Evolutionary conservation across 164 flowering plant species (phyloP), one percentile per base, ranked within the genome.

Genomic region (Berberis vulgaris): DNA sequence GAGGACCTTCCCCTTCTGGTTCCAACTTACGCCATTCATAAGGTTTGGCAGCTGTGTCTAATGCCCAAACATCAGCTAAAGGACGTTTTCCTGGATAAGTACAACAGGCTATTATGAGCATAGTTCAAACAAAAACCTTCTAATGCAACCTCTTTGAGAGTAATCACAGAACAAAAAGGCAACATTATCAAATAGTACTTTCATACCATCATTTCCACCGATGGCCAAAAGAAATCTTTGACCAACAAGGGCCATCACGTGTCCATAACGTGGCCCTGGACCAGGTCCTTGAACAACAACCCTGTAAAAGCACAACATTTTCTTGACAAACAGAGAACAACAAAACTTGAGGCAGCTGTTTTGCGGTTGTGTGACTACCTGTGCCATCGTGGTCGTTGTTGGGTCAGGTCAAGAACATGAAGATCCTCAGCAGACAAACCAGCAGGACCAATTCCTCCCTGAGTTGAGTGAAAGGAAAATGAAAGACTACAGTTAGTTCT

Each of bases 401-500:
- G 97, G 57, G 97, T 89, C 49, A 95, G 94, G 76, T 95, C 99
- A 59, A 95, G 94, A 73, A 95, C 97, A 79, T 95, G 99, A 71
- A 95, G 97, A 75, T 91, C 97, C 83, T 95, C 99, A 44, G 99
- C 93, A 68, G 97, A 91, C 76, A 95, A 82, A 65, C 99, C 99
- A 77, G 97, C 94, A 50, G 97, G 99, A 73, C 99, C 97, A 74
- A 95, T 95, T 62, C 99, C 99, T 76, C 99, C 99, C 99, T 95
- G 65, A 40, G 66, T 62, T 55, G 58, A 67, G 74, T 53, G 7
- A 53, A 58, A 62, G 12, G 67, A 57, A 66, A 47, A 6, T 47
- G 10, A 11, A 11, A 11, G 10, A 47, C 5, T 11, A 47, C 7
- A 47, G 26, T 26, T 26, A 47, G 50, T 1, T 7, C 50, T 6